Percentiles rank a stretch among this genome's conserved stretches.
Evolutionary conservation across 805 yeast genomes (phyloP).

Genomic region (Kodamaea jinghongensis): DNA sequence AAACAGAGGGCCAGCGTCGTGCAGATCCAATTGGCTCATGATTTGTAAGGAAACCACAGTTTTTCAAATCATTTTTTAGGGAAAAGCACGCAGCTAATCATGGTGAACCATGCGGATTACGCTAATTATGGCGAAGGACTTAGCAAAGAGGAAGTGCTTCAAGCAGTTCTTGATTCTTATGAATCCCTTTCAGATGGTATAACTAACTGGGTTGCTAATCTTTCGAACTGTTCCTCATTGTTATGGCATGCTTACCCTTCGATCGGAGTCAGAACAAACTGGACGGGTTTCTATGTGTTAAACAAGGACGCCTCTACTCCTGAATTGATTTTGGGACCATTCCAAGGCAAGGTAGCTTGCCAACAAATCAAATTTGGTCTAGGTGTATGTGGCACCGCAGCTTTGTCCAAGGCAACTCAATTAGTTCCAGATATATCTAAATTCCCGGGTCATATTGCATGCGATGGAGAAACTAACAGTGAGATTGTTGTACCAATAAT

Average conservation of each 20-base stretch:
- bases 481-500: conserved; percentile 85
- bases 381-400: conserved; percentile 94
- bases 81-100: neutral
- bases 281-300: conserved; percentile 88
- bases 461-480: conserved; percentile 92
- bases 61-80: too few relatives aligned
- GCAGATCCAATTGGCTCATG: conserved; percentile 4
- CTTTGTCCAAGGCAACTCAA: conserved; percentile 56
- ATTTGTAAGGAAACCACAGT: neutral
- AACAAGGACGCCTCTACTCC: conserved; percentile 30
- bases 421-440: conserved; percentile 72
- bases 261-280: conserved; percentile 59
- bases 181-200: conserved; percentile 62
- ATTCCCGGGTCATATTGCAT: conserved; percentile 93
- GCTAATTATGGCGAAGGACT: conserved; percentile 45
- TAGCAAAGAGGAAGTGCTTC: conserved; percentile 53
- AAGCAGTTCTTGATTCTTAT: conserved; percentile 57
- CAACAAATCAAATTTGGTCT: conserved; percentile 72
- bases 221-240: conserved; percentile 82
- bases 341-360: conserved; percentile 96
- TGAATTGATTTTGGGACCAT: conserved; percentile 80
- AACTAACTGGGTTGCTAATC: conserved; percentile 83
- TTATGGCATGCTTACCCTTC: conserved; percentile 85
- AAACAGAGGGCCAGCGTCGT: neutral
- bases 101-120: conserved; percentile 67